phyloP scores from a whole-genome alignment of 2,329 filamentous ascomycete species.

The Clarireedia hainanense region DNA sequence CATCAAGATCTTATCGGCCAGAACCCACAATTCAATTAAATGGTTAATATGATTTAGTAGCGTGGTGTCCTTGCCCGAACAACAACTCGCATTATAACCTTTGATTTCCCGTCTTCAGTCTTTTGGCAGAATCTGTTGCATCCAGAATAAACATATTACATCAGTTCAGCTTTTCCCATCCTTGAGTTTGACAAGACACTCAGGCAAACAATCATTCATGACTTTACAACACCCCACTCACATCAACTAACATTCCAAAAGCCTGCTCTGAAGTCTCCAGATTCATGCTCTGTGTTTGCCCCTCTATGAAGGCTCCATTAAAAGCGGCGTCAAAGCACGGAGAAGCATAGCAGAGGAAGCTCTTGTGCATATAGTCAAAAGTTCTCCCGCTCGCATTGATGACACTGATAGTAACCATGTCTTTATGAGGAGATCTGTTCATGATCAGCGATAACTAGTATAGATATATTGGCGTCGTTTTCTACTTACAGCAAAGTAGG shows the following conservation, averaged over 20 bases:
- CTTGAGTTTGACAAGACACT: too few species aligned
- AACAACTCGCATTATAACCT: not conserved
- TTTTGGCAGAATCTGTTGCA: too few species aligned
- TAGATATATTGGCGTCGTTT: too few species aligned
- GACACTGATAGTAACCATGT: not conserved
- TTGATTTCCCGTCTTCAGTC: not conserved
- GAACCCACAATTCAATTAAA: not conserved
- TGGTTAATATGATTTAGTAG: not conserved
- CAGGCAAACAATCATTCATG: not conserved
- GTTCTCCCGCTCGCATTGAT: not conserved
- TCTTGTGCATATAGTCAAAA: not conserved
- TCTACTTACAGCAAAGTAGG: too few species aligned
- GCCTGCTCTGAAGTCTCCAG: not conserved
- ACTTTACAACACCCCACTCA: too few species aligned
- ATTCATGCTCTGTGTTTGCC: not conserved
- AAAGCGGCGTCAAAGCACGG: constrained; percentile 7
- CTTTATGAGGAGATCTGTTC: not conserved
- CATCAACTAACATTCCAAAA: not conserved
- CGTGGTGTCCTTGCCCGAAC: too few species aligned
- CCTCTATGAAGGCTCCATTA: constrained; percentile 4
- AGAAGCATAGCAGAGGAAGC: not conserved
- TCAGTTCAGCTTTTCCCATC: too few species aligned
- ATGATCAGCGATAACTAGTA: too few species aligned
- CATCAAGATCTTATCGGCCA: not conserved
- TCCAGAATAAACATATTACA: too few species aligned